Evolutionary conservation across 305 asterid genomes (phyloP), one percentile per base, ranked within the genome.

Genomic region (Ilex paraguariensis): DNA sequence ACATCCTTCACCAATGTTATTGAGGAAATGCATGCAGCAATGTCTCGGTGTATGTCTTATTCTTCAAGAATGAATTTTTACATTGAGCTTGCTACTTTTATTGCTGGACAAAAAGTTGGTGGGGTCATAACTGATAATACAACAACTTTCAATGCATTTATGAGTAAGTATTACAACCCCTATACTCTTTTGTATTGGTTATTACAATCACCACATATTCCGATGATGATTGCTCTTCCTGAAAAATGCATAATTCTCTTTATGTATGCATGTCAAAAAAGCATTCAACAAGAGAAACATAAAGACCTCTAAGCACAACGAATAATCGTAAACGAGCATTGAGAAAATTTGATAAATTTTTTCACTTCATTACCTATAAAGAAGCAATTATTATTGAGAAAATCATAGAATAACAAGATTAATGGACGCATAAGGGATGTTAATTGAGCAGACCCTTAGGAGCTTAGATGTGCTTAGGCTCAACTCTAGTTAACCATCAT

Each of bases 41-140:
- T 46, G 12, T 90, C 72, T 88, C 93, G 3, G 93, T 94, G 3
- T 90, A 88, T 40, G 88, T 81, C 12, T 94, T 90, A 42, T 31
- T 72, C 60, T 71, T 94, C 39, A 87, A 66, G 76, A 90, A 90
- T 53, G 99, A 94, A 60, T 90, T 82, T 62, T n/a, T 90, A 90
- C 53, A 79, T 80, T 2, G 87, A 90, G 77, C 80, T 94, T 13
- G 73, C 77, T 66, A 90, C 95, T 31, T 56, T 79, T 45, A 10
- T 62, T 53, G n/a, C 16, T 3, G 53, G 40, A 33, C 3, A 73
- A 13, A 78, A 64, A 42, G 88, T 75, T 0, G 96, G 88, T 70
- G 99, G 96, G 50, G 36, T 94, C 14, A 61, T 79, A 2, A 90
- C 96, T 0, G 97, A 90, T 61, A 86, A 42, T 57, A 96, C 99